Evolutionary conservation across 1,284 basidiomycete species (phyloP).

Genomic region (Sanghuangporus weigelae): DNA sequence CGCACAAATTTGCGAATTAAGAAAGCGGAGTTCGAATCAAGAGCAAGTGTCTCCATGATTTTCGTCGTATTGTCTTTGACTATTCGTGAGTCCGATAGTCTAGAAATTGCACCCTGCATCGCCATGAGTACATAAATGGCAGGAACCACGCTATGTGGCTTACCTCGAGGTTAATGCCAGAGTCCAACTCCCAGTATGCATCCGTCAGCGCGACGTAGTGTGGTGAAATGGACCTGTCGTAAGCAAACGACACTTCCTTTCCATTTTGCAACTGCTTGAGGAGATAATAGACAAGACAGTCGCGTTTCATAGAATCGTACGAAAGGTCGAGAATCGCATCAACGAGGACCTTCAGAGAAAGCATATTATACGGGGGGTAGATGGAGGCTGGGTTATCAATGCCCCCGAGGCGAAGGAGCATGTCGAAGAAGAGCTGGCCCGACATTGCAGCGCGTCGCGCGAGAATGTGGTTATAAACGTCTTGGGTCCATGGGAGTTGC

Average conservation of each 20-base stretch:
- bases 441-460: slow-evolving; percentile 54
- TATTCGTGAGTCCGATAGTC: slow-evolving; percentile 67
- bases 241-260: slow-evolving; percentile 48
- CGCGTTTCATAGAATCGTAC: slow-evolving; percentile 72
- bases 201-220: slow-evolving; percentile 68
- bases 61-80: slow-evolving; percentile 71
- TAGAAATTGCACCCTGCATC: slow-evolving; percentile 47
- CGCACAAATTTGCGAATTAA: slow-evolving; percentile 65
- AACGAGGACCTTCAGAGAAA: slow-evolving; percentile 48
- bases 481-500: slow-evolving; percentile 37
- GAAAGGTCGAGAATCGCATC: slow-evolving; percentile 50
- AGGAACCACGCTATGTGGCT: slow-evolving; percentile 4
- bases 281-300: slow-evolving; percentile 71
- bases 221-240: slow-evolving; percentile 57
- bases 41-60: slow-evolving; percentile 60
- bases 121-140: neutral
- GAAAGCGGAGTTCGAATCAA: slow-evolving; percentile 42
- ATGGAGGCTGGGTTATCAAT: slow-evolving; percentile 49
- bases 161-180: slow-evolving; percentile 56
- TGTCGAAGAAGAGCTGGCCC: slow-evolving; percentile 67
- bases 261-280: slow-evolving; percentile 70
- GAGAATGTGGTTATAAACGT: slow-evolving; percentile 48
- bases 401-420: slow-evolving; percentile 60
- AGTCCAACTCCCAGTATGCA: slow-evolving; percentile 77
- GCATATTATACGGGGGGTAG: slow-evolving; percentile 61